Percentiles rank a stretch among this genome's conserved stretches.
These are phyloP conservation scores for Coffea humblotiana DNA, from an alignment of 305 asterid species.

Conservation along the genomic window DNA sequence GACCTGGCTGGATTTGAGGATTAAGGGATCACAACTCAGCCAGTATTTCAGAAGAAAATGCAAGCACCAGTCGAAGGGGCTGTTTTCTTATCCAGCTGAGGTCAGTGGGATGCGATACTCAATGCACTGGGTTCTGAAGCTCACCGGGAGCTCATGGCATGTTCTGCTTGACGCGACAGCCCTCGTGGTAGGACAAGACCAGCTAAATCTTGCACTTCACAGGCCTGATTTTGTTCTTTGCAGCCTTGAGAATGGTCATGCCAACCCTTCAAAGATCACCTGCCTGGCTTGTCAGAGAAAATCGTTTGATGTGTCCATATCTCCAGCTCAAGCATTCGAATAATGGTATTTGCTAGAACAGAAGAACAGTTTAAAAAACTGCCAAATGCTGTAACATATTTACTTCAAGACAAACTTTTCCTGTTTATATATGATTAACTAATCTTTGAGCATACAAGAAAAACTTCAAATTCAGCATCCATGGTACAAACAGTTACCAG, in stretches of 20 bases:
- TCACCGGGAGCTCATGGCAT: constrained; percentile 77
- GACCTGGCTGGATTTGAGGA: constrained; percentile 69
- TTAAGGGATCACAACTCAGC: constrained; percentile 73
- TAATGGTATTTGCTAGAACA: not conserved
- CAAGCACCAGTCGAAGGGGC: constrained; percentile 56
- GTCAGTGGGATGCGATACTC: constrained; percentile 51
- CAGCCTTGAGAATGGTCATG: constrained; percentile 42
- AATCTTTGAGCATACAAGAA: not conserved
- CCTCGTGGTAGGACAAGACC: constrained; percentile 54
- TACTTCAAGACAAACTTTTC: not conserved
- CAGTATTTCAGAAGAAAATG: constrained; percentile 71
- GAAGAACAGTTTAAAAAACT: not conserved
- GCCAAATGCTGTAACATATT: not conserved
- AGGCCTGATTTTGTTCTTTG: constrained; percentile 72
- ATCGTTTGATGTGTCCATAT: constrained; percentile 54
- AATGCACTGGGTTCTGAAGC: constrained; percentile 86
- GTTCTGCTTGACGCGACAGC: constrained; percentile 66
- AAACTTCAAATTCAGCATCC: not conserved
- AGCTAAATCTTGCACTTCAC: constrained; percentile 60
- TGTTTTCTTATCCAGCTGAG: constrained; percentile 57
- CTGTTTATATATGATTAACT: not conserved
- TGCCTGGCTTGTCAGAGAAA: constrained; percentile 60
- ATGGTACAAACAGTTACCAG: not conserved
- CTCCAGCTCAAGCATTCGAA: constrained; percentile 33
- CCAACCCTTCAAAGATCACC: constrained; percentile 52